Evolutionary conservation across 176 grass and related monocot genomes (phyloP).

Genomic region (Phyllostachys edulis): DNA sequence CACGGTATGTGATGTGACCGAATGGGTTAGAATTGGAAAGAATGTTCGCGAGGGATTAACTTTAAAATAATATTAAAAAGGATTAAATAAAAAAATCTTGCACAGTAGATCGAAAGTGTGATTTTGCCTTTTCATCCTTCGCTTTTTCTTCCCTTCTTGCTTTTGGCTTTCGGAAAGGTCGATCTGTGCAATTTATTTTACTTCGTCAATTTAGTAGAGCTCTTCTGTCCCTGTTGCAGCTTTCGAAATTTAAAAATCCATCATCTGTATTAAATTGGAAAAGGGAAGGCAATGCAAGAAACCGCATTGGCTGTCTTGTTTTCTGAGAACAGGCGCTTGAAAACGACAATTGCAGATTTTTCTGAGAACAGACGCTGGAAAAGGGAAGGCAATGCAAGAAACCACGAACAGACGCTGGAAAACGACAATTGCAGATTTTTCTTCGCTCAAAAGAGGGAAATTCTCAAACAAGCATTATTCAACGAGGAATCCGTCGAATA

Average conservation of each 20-base stretch:
- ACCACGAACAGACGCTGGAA: no score
- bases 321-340: background rate
- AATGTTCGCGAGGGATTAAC: no score
- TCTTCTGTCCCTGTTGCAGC: constrained; percentile 14
- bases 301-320: background rate
- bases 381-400: no score
- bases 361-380: no score
- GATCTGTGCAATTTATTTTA: background rate
- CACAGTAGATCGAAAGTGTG: background rate
- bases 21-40: no score
- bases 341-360: no score
- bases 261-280: background rate
- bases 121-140: background rate
- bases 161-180: background rate
- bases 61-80: no score
- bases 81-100: no score
- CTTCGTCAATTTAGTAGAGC: background rate
- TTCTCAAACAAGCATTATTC: constrained; percentile 22
- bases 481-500: constrained; percentile 30
- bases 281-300: background rate
- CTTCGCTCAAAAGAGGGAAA: constrained; percentile 14
- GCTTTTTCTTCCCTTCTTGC: background rate
- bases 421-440: constrained; percentile 16
- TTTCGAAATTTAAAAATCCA: background rate
- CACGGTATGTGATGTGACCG: no score